phyloP scores from a whole-genome alignment of 345 rosid genomes.

The Moricandia moricandioides region DNA sequence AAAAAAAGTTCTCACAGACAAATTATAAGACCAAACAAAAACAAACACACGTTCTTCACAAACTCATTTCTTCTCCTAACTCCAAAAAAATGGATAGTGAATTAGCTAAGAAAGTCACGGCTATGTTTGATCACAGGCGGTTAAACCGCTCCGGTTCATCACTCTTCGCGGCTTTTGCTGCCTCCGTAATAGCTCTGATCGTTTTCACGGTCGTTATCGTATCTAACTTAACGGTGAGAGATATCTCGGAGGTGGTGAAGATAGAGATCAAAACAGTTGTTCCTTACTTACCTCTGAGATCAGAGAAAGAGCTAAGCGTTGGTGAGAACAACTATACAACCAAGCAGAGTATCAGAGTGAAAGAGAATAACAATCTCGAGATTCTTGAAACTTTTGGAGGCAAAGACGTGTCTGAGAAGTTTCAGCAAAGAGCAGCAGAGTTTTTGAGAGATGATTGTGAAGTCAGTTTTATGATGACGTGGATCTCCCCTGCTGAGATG shows the following conservation, averaged over 20 bases:
- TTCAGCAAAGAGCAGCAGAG: slow-evolving; percentile 35
- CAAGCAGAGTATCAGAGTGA: slow-evolving; percentile 10
- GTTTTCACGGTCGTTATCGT: slow-evolving; percentile 38
- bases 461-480: slow-evolving; percentile 60
- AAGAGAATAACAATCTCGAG: slow-evolving; percentile 29
- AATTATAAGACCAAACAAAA: neutral
- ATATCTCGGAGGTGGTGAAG: slow-evolving; percentile 5
- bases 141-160: slow-evolving; percentile 30
- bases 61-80: neutral
- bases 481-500: slow-evolving; percentile 54
- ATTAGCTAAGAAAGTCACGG: slow-evolving; percentile 9
- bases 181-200: slow-evolving; percentile 41
- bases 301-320: slow-evolving; percentile 25
- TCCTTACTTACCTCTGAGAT: slow-evolving; percentile 28
- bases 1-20: neutral
- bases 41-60: slow-evolving; percentile 3
- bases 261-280: slow-evolving; percentile 33
- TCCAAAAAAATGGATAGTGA: slow-evolving; percentile 22
- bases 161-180: slow-evolving; percentile 26
- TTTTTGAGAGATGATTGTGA: slow-evolving; percentile 48
- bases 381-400: slow-evolving; percentile 13
- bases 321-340: neutral
- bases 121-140: slow-evolving; percentile 21
- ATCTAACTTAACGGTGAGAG: slow-evolving; percentile 17
- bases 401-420: slow-evolving; percentile 23